Percentiles rank a stretch among this genome's conserved stretches.
Conservation (phyloP, 768 basidiomycete species). For the Lentinula edodes region DNA sequence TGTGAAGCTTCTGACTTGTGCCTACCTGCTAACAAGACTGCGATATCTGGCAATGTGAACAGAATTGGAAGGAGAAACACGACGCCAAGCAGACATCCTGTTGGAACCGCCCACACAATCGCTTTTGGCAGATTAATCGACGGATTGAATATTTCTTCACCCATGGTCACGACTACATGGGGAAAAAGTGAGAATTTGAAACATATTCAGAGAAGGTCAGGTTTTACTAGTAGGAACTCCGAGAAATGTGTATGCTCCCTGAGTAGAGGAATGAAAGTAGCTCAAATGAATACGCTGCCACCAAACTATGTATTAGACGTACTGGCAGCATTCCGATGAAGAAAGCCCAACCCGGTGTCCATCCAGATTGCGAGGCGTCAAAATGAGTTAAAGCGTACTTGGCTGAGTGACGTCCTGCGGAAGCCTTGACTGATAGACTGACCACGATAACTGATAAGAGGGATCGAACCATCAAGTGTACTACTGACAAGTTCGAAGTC, state of each 20-base stretch:
- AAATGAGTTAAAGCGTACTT: conserved; percentile 55
- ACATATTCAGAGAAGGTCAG: background rate
- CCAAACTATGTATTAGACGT: conserved; percentile 11
- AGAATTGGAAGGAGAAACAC: conserved; percentile 56
- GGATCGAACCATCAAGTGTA: background rate
- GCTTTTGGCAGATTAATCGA: conserved; percentile 49
- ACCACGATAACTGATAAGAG: conserved; percentile 33
- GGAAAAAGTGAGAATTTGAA: background rate
- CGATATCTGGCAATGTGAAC: conserved; percentile 58
- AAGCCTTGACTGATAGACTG: conserved; percentile 51
- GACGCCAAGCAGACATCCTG: conserved; percentile 44
- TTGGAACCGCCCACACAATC: conserved; percentile 48
- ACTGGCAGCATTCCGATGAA: conserved; percentile 61
- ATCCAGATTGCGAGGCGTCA: conserved; percentile 58
- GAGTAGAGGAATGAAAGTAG: background rate
- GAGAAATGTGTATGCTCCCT: background rate
- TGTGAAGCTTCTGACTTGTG: background rate
- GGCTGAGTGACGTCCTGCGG: conserved; percentile 46
- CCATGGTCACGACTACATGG: conserved; percentile 51
- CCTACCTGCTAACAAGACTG: conserved; percentile 45
- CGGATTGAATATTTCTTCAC: conserved; percentile 62
- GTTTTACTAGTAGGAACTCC: background rate
- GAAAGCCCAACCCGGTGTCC: conserved; percentile 65
- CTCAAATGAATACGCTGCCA: background rate
- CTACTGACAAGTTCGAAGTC: background rate